A percentile compares a stretch with the other conserved stretches of the same genome.
These are phyloP conservation scores for Mycena alexandri DNA, from an alignment of 768 basidiomycete species.

Conservation along the genomic window DNA sequence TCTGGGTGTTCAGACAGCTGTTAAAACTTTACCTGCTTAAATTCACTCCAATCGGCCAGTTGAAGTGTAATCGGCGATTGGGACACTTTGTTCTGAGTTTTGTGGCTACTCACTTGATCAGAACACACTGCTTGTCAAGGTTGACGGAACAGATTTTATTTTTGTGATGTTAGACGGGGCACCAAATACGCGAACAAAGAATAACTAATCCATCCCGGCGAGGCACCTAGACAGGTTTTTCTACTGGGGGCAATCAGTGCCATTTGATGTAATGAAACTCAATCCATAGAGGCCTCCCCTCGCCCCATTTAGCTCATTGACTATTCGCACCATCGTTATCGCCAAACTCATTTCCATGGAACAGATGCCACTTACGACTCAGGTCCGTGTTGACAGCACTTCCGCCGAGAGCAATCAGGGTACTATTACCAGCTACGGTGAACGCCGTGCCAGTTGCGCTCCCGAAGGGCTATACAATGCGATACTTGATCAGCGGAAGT, in stretches of 20 bases:
- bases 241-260: constrained; percentile 11
- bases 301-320: not conserved
- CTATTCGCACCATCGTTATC: constrained; percentile 8
- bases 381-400: constrained; percentile 15
- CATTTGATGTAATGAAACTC: constrained; percentile 22
- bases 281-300: constrained; percentile 18
- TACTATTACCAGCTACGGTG: constrained; percentile 6
- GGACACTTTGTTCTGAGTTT: too few relatives aligned
- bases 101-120: too few relatives aligned
- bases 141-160: too few relatives aligned
- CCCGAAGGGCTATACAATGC: constrained; percentile 15
- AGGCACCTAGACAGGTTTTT: not conserved
- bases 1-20: too few relatives aligned
- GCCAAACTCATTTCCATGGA: not conserved
- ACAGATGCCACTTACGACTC: constrained; percentile 16
- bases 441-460: constrained; percentile 18
- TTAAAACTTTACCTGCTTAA: too few relatives aligned
- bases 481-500: constrained; percentile 10
- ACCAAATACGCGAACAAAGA: constrained; percentile 3
- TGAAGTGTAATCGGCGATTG: too few relatives aligned
- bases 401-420: constrained; percentile 12
- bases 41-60: too few relatives aligned
- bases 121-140: too few relatives aligned
- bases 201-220: constrained; percentile 3
- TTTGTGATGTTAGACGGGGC: not conserved